These are phyloP conservation scores for Kickxella alabastrina DNA, from an alignment of 192 early-diverging fungal species.

Conservation along the genomic window DNA sequence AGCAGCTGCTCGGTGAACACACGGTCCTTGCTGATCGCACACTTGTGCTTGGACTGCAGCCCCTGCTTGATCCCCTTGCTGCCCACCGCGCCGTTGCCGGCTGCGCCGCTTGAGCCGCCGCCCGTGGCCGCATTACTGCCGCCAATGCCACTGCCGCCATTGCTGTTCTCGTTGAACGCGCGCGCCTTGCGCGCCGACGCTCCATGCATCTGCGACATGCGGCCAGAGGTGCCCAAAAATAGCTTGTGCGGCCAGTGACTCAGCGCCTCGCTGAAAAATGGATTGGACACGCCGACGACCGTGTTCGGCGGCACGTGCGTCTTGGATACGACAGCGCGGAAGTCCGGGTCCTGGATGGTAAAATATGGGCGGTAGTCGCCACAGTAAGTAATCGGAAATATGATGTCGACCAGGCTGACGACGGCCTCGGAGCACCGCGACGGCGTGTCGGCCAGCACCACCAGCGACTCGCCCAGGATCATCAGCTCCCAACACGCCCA, in stretches of 20 bases:
- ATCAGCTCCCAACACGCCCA: constrained; percentile 96
- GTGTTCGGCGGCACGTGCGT: constrained; percentile 70
- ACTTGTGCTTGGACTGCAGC: constrained; percentile 59
- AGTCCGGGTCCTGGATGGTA: constrained; percentile 94
- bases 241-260: constrained; percentile 91
- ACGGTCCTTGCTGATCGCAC: constrained; percentile 78
- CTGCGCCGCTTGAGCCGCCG: background rate
- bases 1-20: constrained; percentile 73
- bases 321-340: constrained; percentile 57
- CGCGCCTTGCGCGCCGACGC: constrained; percentile 13
- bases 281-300: constrained; percentile 94
- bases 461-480: constrained; percentile 82
- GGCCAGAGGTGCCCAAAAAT: constrained; percentile 51
- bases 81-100: background rate
- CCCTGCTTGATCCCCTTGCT: constrained; percentile 25
- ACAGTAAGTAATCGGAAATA: constrained; percentile 94
- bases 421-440: constrained; percentile 82
- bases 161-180: constrained; percentile 6
- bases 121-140: background rate
- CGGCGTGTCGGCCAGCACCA: constrained; percentile 86
- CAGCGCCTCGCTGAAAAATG: constrained; percentile 85
- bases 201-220: constrained; percentile 48
- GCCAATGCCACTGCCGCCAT: constrained; percentile 7
- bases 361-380: constrained; percentile 97
- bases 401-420: constrained; percentile 78